Evolutionary conservation across 2,329 filamentous ascomycete genomes (phyloP).

Genomic region (Penicillium sp.): DNA sequence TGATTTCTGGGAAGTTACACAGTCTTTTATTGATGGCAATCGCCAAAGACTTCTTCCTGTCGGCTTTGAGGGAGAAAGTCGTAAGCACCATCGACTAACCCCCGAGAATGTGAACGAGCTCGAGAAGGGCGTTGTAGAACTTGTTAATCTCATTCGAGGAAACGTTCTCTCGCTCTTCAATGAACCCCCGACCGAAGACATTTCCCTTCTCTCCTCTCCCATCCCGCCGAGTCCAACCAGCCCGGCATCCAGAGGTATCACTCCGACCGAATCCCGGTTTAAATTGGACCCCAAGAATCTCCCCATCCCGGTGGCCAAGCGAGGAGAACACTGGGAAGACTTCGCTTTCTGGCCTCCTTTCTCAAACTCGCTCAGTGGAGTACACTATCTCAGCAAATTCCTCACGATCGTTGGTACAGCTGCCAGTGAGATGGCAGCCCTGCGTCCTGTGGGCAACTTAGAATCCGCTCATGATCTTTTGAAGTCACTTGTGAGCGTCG

Average conservation of each 20-base stretch:
- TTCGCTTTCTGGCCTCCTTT: slow-evolving; percentile 95
- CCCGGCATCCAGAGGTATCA: slow-evolving; percentile 59
- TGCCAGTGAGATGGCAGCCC: slow-evolving; percentile 79
- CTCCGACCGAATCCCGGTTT: slow-evolving; percentile 72
- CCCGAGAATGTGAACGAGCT: slow-evolving; percentile 71
- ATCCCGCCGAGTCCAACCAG: slow-evolving; percentile 68
- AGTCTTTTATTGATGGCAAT: slow-evolving; percentile 86
- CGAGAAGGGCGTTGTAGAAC: slow-evolving; percentile 75
- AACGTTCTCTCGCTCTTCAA: slow-evolving; percentile 81
- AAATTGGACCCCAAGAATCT: slow-evolving; percentile 77
- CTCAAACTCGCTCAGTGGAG: slow-evolving; percentile 89
- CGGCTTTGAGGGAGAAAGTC: slow-evolving; percentile 81
- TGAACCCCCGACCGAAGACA: slow-evolving; percentile 86
- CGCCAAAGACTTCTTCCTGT: slow-evolving; percentile 78
- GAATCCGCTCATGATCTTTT: slow-evolving; percentile 69
- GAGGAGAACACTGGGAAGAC: slow-evolving; percentile 88
- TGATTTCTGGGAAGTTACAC: slow-evolving; percentile 91
- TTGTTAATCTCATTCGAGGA: slow-evolving; percentile 82
- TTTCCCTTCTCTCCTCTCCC: slow-evolving; percentile 85
- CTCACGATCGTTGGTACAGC: slow-evolving; percentile 82
- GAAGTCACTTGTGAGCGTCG: slow-evolving; percentile 72
- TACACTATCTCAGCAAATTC: slow-evolving; percentile 84
- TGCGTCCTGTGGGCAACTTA: slow-evolving; percentile 67
- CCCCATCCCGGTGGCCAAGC: slow-evolving; percentile 75
- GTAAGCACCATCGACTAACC: slow-evolving; percentile 78